Conservation (phyloP, 768 basidiomycete species). For the Piloderma croceum region DNA sequence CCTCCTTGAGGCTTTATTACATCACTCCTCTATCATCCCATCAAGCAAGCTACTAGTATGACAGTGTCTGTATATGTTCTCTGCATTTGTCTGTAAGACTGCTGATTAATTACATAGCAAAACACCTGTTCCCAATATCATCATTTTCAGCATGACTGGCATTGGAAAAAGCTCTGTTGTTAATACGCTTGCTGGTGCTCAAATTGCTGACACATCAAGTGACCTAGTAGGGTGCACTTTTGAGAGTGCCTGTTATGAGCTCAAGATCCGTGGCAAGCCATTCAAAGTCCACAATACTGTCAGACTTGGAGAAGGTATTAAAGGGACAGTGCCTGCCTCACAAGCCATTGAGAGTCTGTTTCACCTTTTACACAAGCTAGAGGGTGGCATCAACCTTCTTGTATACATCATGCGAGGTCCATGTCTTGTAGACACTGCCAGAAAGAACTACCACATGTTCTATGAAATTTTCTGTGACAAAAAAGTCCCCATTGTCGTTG, state of each 20-base stretch:
- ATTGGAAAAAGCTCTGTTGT: slow-evolving; percentile 5
- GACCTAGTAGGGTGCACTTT: slow-evolving; percentile 33
- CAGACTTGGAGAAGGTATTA: slow-evolving; percentile 26
- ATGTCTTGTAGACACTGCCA: slow-evolving; percentile 26
- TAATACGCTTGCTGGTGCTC: slow-evolving; percentile 1
- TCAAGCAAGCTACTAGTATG: too few species aligned
- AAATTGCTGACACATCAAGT: too few species aligned
- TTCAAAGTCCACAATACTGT: slow-evolving; percentile 28
- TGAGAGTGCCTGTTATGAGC: slow-evolving; percentile 19
- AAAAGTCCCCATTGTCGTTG: slow-evolving; percentile 25
- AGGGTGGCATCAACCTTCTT: slow-evolving; percentile 34
- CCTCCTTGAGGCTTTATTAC: too few species aligned
- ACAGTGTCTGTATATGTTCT: too few species aligned
- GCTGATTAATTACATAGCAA: too few species aligned
- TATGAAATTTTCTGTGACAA: slow-evolving; percentile 30
- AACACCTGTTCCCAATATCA: too few species aligned
- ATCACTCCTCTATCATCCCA: too few species aligned
- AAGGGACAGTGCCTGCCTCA: slow-evolving; percentile 23
- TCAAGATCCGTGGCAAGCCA: slow-evolving; percentile 12
- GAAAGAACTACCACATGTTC: slow-evolving; percentile 36
- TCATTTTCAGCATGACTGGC: slow-evolving; percentile 40
- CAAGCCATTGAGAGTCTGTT: slow-evolving; percentile 27
- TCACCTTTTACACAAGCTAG: slow-evolving; percentile 30
- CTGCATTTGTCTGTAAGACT: too few species aligned
- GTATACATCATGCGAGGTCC: slow-evolving; percentile 37